Evolutionary conservation across 2,329 filamentous ascomycete species (phyloP), one percentile per base, ranked within the genome.

Genomic region (Colletotrichum sp.): DNA sequence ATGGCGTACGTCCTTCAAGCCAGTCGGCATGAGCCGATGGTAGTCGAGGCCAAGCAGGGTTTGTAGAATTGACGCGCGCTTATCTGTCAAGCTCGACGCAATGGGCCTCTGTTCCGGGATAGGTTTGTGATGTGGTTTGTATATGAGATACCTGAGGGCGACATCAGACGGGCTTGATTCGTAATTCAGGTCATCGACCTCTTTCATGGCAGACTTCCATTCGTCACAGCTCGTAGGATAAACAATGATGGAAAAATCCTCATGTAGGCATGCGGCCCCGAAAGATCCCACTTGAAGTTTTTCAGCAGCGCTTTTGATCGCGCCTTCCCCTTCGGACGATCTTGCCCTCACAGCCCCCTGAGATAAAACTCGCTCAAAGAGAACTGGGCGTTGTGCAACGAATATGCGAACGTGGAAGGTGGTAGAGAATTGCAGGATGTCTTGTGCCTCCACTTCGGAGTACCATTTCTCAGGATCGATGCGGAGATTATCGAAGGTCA

Each of bases 201-300:
- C 80, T 16, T 80, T 67, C 6, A 66, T 28, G 6, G 77, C 70
- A 7, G 75, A 64, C 24, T 75, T 79, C 83, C 85, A 88, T 1
- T 83, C 81, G 1, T 83, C 81, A 66, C 83, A 84, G 30, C 79
- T 79, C 3, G 81, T 73, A 2, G 87, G 84, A 66, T 86, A 86
- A 1, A 89, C 56, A 6, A 90, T 66, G 21, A 89, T 76, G 66
- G 82, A 85, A 36, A 81, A 84, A 13, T 80, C 74, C 6, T 80
- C 76, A 18, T 78, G 69, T 24, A 83, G 78, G 43, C 81, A 83
- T 12, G 86, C 79, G 2, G 87, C 77, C 1, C 84, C 87, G 5
- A 85, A 80, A 9, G 83, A 81, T 10, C 82, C 83, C 5, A 82
- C 62, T 28, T 77, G 79, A 4, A 90, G 81, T 58, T 83, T 81